These are phyloP conservation scores for Tilletia walkeri DNA, from an alignment of 1,284 basidiomycete genomes.

Conservation along the genomic window DNA sequence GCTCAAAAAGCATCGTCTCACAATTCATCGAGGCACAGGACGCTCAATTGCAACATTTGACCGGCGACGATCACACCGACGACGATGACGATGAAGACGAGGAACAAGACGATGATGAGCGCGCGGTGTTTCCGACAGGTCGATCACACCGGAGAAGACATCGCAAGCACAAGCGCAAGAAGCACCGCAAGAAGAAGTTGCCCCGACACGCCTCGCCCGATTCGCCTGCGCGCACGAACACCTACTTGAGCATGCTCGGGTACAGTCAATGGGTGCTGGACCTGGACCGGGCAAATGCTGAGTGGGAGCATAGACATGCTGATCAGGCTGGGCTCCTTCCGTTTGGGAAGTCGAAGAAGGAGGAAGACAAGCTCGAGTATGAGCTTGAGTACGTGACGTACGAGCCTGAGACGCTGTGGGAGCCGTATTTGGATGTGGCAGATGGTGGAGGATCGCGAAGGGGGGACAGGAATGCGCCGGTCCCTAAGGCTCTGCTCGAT, in stretches of 20 bases:
- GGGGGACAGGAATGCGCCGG: slow-evolving; percentile 27
- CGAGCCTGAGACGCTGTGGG: slow-evolving; percentile 40
- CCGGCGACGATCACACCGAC: neutral
- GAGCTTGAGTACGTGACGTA: slow-evolving; percentile 52
- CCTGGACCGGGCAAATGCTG: slow-evolving; percentile 64
- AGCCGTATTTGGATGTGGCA: slow-evolving; percentile 27
- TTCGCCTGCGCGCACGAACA: slow-evolving; percentile 72
- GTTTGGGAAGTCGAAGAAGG: neutral
- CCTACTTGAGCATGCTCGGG: slow-evolving; percentile 70
- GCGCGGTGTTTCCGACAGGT: slow-evolving; percentile 27
- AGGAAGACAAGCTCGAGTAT: slow-evolving; percentile 29
- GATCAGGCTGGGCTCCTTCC: slow-evolving; percentile 43
- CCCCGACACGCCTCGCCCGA: slow-evolving; percentile 66
- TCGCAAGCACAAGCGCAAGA: slow-evolving; percentile 55
- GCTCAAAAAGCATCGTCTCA: neutral
- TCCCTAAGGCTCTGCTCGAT: slow-evolving; percentile 70
- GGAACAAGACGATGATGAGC: slow-evolving; percentile 26
- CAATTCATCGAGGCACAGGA: neutral
- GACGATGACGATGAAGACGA: slow-evolving; percentile 28
- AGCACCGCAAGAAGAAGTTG: slow-evolving; percentile 63
- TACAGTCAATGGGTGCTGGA: slow-evolving; percentile 79
- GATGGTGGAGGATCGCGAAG: neutral
- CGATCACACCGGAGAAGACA: slow-evolving; percentile 1
- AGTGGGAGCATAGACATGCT: slow-evolving; percentile 42
- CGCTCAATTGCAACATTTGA: neutral